Base-by-base conservation (phyloP, 768 basidiomycete genomes). In the Mycena vitilis region DNA sequence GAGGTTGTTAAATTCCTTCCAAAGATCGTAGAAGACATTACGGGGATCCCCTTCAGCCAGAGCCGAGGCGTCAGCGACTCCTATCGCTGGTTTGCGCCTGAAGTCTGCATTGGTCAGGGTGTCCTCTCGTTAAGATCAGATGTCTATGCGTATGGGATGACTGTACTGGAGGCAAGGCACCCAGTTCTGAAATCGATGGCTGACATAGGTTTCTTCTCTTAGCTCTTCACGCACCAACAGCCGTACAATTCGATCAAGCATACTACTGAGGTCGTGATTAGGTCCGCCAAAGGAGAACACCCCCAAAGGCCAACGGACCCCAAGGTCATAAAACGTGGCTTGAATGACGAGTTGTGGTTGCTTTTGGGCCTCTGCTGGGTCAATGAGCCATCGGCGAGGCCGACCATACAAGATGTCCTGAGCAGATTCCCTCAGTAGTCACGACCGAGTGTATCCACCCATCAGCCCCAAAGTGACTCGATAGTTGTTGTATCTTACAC, bases 71-170 rank as follows among this genome's bases (percentile, higher is more conserved):
- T 83, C 48, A 78, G 81, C 9, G 82, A 85, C 53, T 83, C 83
- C 1, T 85, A 82, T 64, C 76, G 83, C 48, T 88, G 87, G 85
- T 82, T 88, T 63, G 87, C 88, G 25, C 88, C 88, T 5, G 88
- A 89, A 72, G 77, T 88, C 11, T 87, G 84, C 69, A 75, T 81
- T 59, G 86, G 85, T 16, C 81, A 83, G 70, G 87, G 85, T 8
- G 80, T 81, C 7, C 76, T 89, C 30, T 86, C 85, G 0, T 77
- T 78, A 8, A 77, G 77, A 37, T 83, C 86, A 16, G 88, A 89
- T 72, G 81, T 89, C 16, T 89, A 88, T 66, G 82, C 88, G 12
- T 84, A 82, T 37, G 86, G 78, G 10, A 89, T 89, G 88, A 88
- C 88, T 1, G 79, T 87, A 44, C 77, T 89, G 18, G 88, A 89